phyloP scores from a whole-genome alignment of 2,329 filamentous ascomycete genomes.

The Xylariaceae sp. region DNA sequence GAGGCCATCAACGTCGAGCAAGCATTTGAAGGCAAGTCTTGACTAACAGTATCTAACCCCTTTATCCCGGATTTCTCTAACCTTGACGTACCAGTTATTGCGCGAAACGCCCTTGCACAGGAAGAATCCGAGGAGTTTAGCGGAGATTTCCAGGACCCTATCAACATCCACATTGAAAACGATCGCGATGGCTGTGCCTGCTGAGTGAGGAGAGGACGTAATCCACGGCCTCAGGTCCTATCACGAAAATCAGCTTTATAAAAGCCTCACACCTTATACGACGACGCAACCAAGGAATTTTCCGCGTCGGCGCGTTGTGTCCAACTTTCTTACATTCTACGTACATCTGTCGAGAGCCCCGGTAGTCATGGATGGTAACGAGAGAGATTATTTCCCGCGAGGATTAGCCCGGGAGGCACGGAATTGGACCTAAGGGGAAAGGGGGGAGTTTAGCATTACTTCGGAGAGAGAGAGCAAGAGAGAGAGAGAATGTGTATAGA shows the following conservation, averaged over 20 bases:
- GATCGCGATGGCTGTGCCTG: constrained; percentile 91
- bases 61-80: neutral
- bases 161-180: constrained; percentile 95
- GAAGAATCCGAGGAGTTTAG: constrained; percentile 98
- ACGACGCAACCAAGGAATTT: neutral
- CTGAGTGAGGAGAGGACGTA: constrained; percentile 42
- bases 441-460: constrained; percentile 2
- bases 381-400: neutral
- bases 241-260: constrained; percentile 5
- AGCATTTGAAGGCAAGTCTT: constrained; percentile 56
- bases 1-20: constrained; percentile 97
- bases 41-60: neutral
- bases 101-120: constrained; percentile 88
- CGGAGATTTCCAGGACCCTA: constrained; percentile 94
- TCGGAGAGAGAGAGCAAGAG: neutral
- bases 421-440: constrained; percentile 7
- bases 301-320: neutral
- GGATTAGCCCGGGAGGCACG: neutral
- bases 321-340: neutral
- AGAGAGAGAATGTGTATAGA: constrained; percentile 14
- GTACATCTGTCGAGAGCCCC: constrained; percentile 1
- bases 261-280: constrained; percentile 9
- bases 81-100: constrained; percentile 65
- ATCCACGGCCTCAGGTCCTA: neutral
- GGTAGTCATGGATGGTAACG: neutral